Percentiles rank a stretch among this genome's conserved stretches.
These are phyloP conservation scores for Fusarium proliferatum DNA, from an alignment of 2,329 filamentous ascomycete genomes.

Conservation along the genomic window DNA sequence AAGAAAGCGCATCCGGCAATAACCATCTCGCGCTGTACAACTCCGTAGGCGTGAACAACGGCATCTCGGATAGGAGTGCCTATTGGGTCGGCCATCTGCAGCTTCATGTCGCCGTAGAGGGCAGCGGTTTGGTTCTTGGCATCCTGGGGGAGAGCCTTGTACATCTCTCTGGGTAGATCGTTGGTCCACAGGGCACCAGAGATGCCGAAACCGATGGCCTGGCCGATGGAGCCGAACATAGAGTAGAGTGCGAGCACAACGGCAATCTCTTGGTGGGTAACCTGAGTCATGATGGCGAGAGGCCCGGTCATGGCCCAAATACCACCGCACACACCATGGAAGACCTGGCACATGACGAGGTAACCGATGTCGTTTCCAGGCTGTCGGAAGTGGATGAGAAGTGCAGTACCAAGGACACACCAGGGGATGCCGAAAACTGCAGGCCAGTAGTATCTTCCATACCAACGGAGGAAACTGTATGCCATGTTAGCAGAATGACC, in stretches of 20 bases:
- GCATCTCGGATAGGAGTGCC: conserved; percentile 60
- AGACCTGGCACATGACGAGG: conserved; percentile 63
- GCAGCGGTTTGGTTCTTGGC: conserved; percentile 51
- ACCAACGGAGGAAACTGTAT: conserved; percentile 57
- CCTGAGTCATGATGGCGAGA: conserved; percentile 47
- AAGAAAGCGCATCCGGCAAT: conserved; percentile 51
- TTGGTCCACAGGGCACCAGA: conserved; percentile 49
- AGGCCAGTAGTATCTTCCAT: conserved; percentile 63
- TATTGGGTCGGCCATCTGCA: conserved; percentile 62
- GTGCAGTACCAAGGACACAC: conserved; percentile 63
- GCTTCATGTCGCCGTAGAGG: conserved; percentile 65
- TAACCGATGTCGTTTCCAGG: conserved; percentile 55
- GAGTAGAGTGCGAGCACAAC: conserved; percentile 47
- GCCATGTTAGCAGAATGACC: not conserved
- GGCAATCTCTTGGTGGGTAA: conserved; percentile 48
- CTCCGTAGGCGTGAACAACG: conserved; percentile 68
- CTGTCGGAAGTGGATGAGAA: conserved; percentile 51
- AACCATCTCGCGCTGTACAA: conserved; percentile 62
- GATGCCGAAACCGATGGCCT: conserved; percentile 48
- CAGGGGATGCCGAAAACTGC: conserved; percentile 61
- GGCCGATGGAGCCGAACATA: conserved; percentile 46
- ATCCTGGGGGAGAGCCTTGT: conserved; percentile 59
- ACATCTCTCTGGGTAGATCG: conserved; percentile 56
- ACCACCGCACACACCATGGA: conserved; percentile 61
- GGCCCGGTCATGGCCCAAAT: conserved; percentile 57